Evolutionary conservation across 805 yeast genomes (phyloP), one percentile per base, ranked within the genome.

Genomic region (Kodamaea nitidulidarum): DNA sequence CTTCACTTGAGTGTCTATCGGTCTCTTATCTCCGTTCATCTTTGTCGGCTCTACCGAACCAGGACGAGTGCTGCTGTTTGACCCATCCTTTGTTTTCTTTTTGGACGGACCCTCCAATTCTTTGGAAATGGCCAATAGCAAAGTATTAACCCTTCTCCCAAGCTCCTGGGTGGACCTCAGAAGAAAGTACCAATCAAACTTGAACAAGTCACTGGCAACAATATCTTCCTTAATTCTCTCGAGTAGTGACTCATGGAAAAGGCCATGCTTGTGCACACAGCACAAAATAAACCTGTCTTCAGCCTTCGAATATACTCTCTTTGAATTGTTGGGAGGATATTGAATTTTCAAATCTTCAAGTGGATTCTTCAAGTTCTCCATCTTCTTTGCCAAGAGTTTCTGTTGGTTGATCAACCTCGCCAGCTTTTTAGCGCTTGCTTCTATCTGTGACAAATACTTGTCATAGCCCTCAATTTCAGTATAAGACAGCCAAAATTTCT

Each of bases 281-380:
- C 73, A 49, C 36, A 85, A 54, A 17, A 85, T 63, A 49, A 80
- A 85, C 38, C 86, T 69, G 53, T 85, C 95, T 53, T 85, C 95
- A 0, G 72, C 57, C 22, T 76, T 75, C 7, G 85, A 78, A 50
- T 82, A 85, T 7, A 83, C 71, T 48, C 88, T 65, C 52, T 84
- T 83, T 9, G 93, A 83, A 55, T 83, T 84, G 54, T 84, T 84
- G n/a, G 90, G 90, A 0, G 93, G 91, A 44, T 83, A 85, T 39
- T 76, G 83, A 16, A 85, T 79, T 3, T 61, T 61, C 58, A 85
- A 61, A 31, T 81, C 80, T 32, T 78, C 78, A 15, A 83, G 55
- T 0, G 90, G 88, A 41, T 73, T 76, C n/a, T 67, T 65, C 30
- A 71, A 65, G 39, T 69, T 73, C 33, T 69, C 69, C 47, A 84